phyloP scores from a whole-genome alignment of 345 rosid genomes.

The Iberis pinnata region DNA sequence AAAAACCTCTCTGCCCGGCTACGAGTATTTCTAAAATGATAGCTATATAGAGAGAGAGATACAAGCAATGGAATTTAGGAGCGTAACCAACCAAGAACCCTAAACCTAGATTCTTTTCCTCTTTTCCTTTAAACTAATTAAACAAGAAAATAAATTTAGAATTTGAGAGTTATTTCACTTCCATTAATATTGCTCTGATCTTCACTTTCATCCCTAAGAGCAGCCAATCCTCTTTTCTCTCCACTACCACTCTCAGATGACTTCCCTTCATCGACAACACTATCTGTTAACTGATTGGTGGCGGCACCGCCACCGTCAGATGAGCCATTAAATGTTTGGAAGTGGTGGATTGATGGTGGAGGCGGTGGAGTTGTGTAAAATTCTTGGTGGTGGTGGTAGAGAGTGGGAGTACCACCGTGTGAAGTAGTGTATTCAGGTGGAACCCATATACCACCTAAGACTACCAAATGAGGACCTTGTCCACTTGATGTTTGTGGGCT shows the following conservation, averaged over 20 bases:
- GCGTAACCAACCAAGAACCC: slow-evolving; percentile 21
- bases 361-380: slow-evolving; percentile 46
- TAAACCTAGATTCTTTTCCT: slow-evolving; percentile 23
- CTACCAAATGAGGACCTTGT: slow-evolving; percentile 60
- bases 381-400: slow-evolving; percentile 56
- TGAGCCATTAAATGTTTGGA: slow-evolving; percentile 43
- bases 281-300: slow-evolving; percentile 30
- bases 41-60: slow-evolving; percentile 8
- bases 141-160: slow-evolving; percentile 26
- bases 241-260: slow-evolving; percentile 68
- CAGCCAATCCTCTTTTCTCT: slow-evolving; percentile 60
- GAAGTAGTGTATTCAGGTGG: slow-evolving; percentile 84
- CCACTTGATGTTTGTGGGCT: slow-evolving; percentile 70
- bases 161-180: slow-evolving; percentile 85
- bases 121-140: not conserved
- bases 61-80: slow-evolving; percentile 19
- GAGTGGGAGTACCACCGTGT: slow-evolving; percentile 43
- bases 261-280: slow-evolving; percentile 69
- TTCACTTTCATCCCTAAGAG: slow-evolving; percentile 64
- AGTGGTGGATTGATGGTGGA: slow-evolving; percentile 48
- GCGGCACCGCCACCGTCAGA: slow-evolving; percentile 31
- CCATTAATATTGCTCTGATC: slow-evolving; percentile 56
- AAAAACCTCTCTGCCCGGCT: slow-evolving; percentile 1
- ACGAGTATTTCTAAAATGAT: not conserved
- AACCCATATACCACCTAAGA: slow-evolving; percentile 91